Evolutionary conservation across 768 basidiomycete species (phyloP).

Genomic region (Termitomyces sp.): DNA sequence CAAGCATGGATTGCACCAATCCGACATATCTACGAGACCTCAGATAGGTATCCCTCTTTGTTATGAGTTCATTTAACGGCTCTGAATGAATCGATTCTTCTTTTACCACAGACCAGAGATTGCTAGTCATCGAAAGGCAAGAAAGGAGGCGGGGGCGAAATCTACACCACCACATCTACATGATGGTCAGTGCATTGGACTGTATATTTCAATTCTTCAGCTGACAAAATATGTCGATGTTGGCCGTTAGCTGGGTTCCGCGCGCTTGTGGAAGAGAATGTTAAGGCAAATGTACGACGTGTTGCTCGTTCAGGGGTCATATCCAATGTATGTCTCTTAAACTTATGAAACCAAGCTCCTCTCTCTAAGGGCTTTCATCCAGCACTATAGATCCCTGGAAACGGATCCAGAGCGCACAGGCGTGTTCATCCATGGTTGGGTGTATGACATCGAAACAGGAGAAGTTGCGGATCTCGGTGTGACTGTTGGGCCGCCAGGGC

Average conservation of each 20-base stretch:
- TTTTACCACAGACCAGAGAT: constrained; percentile 26
- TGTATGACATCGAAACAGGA: constrained; percentile 20
- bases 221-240: neutral
- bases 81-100: neutral
- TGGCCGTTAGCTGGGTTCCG: constrained; percentile 29
- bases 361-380: neutral
- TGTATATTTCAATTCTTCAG: neutral
- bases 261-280: constrained; percentile 40
- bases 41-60: constrained; percentile 22
- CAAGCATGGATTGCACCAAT: constrained; percentile 38
- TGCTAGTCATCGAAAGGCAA: constrained; percentile 24
- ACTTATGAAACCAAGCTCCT: neutral
- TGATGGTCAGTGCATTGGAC: constrained; percentile 5
- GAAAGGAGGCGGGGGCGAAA: constrained; percentile 12
- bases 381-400: constrained; percentile 10
- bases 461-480: constrained; percentile 18
- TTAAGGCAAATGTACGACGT: constrained; percentile 22
- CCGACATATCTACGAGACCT: constrained; percentile 28
- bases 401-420: neutral
- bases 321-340: constrained; percentile 10
- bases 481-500: constrained; percentile 17
- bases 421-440: constrained; percentile 21
- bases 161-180: constrained; percentile 27
- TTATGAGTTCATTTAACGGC: neutral
- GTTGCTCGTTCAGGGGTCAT: constrained; percentile 16